Evolutionary conservation across 2,329 filamentous ascomycete species (phyloP).

Genomic region (Aspergillus persii): DNA sequence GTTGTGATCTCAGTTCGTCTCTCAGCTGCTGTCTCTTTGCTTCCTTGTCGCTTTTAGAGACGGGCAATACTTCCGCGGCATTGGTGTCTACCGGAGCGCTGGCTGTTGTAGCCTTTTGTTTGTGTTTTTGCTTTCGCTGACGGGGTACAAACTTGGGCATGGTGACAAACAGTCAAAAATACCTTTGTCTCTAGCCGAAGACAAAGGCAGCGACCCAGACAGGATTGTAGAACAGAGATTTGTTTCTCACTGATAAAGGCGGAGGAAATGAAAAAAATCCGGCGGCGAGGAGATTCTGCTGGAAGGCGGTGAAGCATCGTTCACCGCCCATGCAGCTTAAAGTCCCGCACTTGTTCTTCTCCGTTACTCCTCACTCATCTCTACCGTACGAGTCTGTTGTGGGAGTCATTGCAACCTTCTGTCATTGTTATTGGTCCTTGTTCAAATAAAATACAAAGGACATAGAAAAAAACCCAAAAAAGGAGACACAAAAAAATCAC

Average conservation of each 20-base stretch:
- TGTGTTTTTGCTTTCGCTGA: constrained; percentile 57
- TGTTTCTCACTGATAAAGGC: constrained; percentile 8
- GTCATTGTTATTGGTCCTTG: not conserved
- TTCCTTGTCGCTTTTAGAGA: constrained; percentile 54
- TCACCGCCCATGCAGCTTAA: constrained; percentile 19
- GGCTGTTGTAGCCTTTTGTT: constrained; percentile 28
- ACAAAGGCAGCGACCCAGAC: constrained; percentile 10
- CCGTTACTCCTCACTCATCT: not conserved
- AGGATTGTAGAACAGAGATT: constrained; percentile 5
- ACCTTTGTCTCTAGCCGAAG: constrained; percentile 10
- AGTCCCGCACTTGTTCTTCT: not conserved
- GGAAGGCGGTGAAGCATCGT: constrained; percentile 7
- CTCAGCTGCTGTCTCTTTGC: constrained; percentile 52
- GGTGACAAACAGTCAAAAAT: constrained; percentile 12
- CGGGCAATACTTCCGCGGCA: constrained; percentile 41
- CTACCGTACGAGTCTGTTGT: not conserved
- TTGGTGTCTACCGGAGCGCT: constrained; percentile 46
- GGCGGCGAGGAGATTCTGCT: constrained; percentile 27
- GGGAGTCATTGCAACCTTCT: not conserved
- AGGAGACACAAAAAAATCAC: no score
- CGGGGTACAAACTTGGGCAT: constrained; percentile 54
- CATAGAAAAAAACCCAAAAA: not conserved
- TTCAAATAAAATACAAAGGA: not conserved
- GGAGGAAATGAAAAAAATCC: constrained; percentile 17
- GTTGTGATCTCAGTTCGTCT: constrained; percentile 53